These are phyloP conservation scores for Apostasia ramifera DNA, from an alignment of 106 monocot genomes.

Conservation along the genomic window DNA sequence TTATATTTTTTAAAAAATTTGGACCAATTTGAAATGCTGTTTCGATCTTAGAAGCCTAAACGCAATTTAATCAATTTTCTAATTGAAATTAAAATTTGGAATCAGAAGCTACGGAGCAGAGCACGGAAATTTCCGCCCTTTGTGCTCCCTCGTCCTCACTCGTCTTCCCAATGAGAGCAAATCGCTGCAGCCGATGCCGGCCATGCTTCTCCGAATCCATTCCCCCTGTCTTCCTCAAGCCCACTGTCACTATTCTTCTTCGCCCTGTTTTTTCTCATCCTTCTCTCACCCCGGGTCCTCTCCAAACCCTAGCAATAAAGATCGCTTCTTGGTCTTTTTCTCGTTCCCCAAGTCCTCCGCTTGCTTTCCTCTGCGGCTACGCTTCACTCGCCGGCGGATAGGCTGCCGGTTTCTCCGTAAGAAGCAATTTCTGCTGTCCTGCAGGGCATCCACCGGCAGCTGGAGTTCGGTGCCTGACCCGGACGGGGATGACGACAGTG, in stretches of 20 bases:
- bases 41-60: no score
- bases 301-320: conserved; percentile 3
- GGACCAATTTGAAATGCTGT: no score
- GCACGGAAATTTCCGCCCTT: conserved; percentile 5
- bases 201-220: background rate
- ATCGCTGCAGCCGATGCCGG: background rate
- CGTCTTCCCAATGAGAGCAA: background rate
- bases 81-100: no score
- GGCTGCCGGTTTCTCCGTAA: background rate
- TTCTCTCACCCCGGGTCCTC: background rate
- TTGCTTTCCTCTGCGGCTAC: background rate
- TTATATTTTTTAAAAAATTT: no score
- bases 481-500: conserved; percentile 18
- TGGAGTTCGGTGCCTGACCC: background rate
- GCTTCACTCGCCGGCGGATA: background rate
- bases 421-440: conserved; percentile 7
- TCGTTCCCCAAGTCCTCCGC: background rate
- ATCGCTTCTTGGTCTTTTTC: background rate
- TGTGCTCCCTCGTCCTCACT: background rate
- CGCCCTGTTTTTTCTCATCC: background rate
- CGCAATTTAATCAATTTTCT: no score
- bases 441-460: conserved; percentile 13
- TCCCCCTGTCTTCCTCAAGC: background rate
- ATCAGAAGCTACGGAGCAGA: no score
- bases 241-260: background rate